Evolutionary conservation across 345 rosid genomes (phyloP).

Genomic region (Cardamine chenopodiifolia): DNA sequence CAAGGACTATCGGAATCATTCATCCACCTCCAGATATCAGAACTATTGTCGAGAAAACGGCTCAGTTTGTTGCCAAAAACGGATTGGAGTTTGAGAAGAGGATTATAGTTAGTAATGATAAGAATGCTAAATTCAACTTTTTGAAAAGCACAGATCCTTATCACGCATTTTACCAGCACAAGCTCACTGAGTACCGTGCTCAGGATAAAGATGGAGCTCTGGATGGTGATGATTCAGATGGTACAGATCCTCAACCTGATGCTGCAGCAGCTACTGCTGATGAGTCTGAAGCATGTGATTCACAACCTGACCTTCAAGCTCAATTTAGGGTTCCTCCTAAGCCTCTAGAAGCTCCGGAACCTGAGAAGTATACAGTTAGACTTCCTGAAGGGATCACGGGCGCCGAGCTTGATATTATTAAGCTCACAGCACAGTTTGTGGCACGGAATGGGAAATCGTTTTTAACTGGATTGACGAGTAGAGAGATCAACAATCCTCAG

Average conservation of each 20-base stretch:
- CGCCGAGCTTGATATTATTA: conserved; percentile 82
- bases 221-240: conserved; percentile 45
- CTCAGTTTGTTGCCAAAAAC: conserved; percentile 71
- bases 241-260: conserved; percentile 44
- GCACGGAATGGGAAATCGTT: conserved; percentile 81
- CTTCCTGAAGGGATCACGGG: conserved; percentile 81
- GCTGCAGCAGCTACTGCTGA: conserved; percentile 41
- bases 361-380: conserved; percentile 74
- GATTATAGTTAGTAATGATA: conserved; percentile 67
- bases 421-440: conserved; percentile 86
- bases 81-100: conserved; percentile 83
- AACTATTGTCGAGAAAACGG: conserved; percentile 79
- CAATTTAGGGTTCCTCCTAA: conserved; percentile 67
- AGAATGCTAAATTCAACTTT: conserved; percentile 74
- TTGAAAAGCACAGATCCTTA: conserved; percentile 69
- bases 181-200: conserved; percentile 65
- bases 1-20: conserved; percentile 79
- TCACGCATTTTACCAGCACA: conserved; percentile 78
- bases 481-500: conserved; percentile 75
- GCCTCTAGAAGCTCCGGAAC: conserved; percentile 73
- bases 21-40: conserved; percentile 87
- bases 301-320: conserved; percentile 60
- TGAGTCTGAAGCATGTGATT: conserved; percentile 44
- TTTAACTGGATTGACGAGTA: conserved; percentile 66
- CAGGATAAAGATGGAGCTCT: conserved; percentile 58